Percentiles rank a stretch among this genome's conserved stretches.
Conservation (phyloP, 331 rosid species). For the Stylosanthes scabra region DNA sequence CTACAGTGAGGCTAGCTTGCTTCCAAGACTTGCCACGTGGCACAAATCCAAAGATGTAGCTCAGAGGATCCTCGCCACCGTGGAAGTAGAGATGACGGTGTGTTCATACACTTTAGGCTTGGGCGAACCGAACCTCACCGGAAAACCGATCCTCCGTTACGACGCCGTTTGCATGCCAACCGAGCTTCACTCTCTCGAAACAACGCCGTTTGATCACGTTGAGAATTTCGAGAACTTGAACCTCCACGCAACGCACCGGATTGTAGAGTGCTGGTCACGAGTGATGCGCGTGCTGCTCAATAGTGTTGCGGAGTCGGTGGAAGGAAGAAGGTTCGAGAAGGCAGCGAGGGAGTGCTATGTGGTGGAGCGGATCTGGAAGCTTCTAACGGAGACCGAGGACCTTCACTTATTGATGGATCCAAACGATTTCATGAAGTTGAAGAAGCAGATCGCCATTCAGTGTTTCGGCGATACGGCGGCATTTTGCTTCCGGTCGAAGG, state of each 20-base stretch:
- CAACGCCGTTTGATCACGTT: constrained; percentile 54
- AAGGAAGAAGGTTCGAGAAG: constrained; percentile 42
- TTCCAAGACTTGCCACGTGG: constrained; percentile 84
- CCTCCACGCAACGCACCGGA: constrained; percentile 80
- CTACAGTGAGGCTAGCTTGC: constrained; percentile 77
- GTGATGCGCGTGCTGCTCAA: constrained; percentile 50
- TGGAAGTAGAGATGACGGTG: constrained; percentile 74
- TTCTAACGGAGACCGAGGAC: constrained; percentile 71
- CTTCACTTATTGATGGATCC: constrained; percentile 85
- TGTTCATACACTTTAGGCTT: constrained; percentile 83
- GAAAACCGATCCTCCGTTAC: constrained; percentile 71
- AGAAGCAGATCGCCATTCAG: constrained; percentile 54
- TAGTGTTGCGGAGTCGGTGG: constrained; percentile 55
- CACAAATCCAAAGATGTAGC: constrained; percentile 60
- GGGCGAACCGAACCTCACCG: constrained; percentile 76
- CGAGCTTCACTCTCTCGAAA: constrained; percentile 60
- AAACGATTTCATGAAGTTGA: constrained; percentile 73
- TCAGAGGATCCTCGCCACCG: constrained; percentile 56
- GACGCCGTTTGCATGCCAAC: constrained; percentile 76
- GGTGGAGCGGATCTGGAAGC: constrained; percentile 84
- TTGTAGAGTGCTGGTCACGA: constrained; percentile 74
- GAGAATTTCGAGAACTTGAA: constrained; percentile 68
- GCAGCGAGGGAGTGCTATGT: constrained; percentile 67
- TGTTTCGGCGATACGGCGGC: constrained; percentile 58
- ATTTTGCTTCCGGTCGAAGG: constrained; percentile 79